Conservation (phyloP, 2,329 filamentous ascomycete species). For the Beauveria medogensis region DNA sequence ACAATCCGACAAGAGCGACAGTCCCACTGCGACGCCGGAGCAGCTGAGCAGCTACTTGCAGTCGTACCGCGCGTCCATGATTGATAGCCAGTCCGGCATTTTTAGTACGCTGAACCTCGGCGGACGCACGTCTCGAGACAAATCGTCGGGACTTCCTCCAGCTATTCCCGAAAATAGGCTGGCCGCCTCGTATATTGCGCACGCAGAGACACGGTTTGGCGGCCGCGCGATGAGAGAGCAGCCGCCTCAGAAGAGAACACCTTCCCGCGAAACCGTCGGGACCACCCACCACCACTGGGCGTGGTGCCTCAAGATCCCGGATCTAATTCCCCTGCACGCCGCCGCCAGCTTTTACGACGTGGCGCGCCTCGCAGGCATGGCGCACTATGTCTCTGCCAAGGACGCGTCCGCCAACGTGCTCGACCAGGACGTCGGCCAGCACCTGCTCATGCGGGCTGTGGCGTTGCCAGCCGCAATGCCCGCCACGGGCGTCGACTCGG, state of each 20-base stretch:
- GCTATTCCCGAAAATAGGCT: not conserved
- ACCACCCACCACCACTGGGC: conserved; percentile 2
- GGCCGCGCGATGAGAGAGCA: not conserved
- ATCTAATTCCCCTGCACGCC: not conserved
- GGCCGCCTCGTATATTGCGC: conserved; percentile 1
- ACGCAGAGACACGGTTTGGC: not conserved
- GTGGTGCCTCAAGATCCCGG: not conserved
- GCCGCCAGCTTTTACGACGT: conserved; percentile 1
- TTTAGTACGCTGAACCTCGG: not conserved
- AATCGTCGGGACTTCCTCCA: not conserved
- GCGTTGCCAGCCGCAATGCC: not conserved
- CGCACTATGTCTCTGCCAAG: not conserved
- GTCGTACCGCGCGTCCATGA: conserved; percentile 1
- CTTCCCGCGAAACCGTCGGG: not conserved
- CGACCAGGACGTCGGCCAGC: conserved; percentile 1
- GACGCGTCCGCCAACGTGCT: not conserved
- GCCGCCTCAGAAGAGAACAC: not conserved
- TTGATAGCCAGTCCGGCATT: not conserved
- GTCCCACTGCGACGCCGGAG: not conserved
- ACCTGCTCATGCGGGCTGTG: conserved; percentile 1
- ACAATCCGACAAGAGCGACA: not conserved
- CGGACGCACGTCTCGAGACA: not conserved
- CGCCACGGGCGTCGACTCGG: not conserved
- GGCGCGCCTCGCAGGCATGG: not conserved
- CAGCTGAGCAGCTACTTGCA: not conserved